phyloP scores from a whole-genome alignment of 2,329 filamentous ascomycete genomes.

The Sphaerulina musiva region DNA sequence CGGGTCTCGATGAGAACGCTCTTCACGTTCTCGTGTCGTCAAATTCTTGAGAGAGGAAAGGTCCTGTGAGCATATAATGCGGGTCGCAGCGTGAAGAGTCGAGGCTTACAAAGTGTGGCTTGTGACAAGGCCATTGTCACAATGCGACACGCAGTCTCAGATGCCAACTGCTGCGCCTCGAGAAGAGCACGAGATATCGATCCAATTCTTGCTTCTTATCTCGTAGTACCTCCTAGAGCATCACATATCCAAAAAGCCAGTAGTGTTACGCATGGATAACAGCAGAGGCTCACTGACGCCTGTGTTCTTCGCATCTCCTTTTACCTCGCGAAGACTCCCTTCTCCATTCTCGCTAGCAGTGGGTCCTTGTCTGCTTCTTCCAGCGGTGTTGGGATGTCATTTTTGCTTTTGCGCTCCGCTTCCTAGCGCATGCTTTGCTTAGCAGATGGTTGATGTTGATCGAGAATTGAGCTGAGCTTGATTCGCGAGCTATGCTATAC shows the following conservation, averaged over 20 bases:
- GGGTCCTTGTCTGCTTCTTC: too few relatives aligned
- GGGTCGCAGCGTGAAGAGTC: background rate
- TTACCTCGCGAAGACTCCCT: too few relatives aligned
- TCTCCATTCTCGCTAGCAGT: too few relatives aligned
- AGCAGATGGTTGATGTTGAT: too few relatives aligned
- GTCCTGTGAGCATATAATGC: background rate
- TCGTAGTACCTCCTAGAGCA: too few relatives aligned
- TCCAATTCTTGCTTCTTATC: background rate
- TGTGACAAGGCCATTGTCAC: background rate
- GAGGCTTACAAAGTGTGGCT: background rate
- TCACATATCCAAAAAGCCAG: too few relatives aligned
- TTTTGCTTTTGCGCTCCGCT: too few relatives aligned
- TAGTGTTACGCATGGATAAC: too few relatives aligned
- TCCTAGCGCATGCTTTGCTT: too few relatives aligned
- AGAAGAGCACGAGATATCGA: background rate
- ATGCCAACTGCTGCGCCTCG: background rate
- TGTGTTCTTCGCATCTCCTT: too few relatives aligned
- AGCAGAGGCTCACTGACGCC: too few relatives aligned
- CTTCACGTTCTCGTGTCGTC: background rate
- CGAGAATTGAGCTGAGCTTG: slow-evolving; percentile 3
- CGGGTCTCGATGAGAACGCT: background rate
- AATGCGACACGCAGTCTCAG: background rate
- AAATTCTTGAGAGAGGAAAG: background rate
- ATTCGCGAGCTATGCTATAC: slow-evolving; percentile 2
- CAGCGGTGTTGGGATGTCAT: too few relatives aligned